Percentiles rank a stretch among this genome's conserved stretches.
Evolutionary conservation across 345 rosid species (phyloP).

Genomic region (Heritiera littoralis): DNA sequence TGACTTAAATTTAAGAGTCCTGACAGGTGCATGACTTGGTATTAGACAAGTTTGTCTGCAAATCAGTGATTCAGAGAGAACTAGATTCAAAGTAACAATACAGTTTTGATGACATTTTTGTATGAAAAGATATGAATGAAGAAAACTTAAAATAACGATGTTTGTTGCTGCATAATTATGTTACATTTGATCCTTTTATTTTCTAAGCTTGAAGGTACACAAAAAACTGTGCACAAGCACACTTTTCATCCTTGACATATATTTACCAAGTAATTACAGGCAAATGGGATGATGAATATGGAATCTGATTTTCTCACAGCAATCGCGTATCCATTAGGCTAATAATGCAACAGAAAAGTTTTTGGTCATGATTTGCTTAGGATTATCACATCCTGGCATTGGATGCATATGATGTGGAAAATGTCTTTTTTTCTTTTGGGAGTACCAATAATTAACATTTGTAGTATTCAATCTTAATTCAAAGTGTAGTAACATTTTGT

Average conservation of each 20-base stretch:
- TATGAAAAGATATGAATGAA: constrained; percentile 4
- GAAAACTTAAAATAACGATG: neutral
- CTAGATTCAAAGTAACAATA: neutral
- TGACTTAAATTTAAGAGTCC: neutral
- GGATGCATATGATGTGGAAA: neutral
- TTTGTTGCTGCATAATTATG: neutral
- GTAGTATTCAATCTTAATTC: constrained; percentile 1
- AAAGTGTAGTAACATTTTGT: neutral
- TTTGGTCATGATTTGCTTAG: neutral
- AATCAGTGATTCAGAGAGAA: constrained; percentile 2
- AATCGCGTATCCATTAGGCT: neutral
- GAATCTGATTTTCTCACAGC: neutral
- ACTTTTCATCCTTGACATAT: neutral
- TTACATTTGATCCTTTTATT: neutral
- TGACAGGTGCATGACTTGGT: neutral
- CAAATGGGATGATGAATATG: neutral
- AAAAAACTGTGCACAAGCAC: neutral
- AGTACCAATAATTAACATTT: neutral
- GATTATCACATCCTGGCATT: neutral
- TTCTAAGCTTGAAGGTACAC: neutral
- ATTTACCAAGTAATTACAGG: neutral
- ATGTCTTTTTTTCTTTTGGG: neutral
- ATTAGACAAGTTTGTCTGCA: neutral
- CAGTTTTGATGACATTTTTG: neutral
- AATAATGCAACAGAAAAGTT: neutral